Conservation (phyloP, 192 early-diverging fungal species). For the Chytriomyces sp. region DNA sequence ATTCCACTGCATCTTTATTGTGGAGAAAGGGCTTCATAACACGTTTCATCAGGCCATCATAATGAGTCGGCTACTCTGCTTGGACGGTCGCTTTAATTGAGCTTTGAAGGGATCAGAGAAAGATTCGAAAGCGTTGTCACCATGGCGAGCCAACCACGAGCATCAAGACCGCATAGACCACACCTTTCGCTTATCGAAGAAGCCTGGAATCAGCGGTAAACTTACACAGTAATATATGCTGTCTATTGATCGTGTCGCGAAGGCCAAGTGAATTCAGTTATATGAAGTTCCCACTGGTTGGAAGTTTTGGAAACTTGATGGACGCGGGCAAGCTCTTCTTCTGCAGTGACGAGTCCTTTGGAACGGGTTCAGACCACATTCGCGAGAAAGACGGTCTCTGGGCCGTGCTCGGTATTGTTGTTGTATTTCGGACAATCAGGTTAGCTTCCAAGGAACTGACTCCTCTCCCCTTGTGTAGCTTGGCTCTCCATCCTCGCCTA, state of each 20-base stretch:
- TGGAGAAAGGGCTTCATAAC: too few species aligned
- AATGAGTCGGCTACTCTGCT: too few species aligned
- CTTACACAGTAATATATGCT: slow-evolving; percentile 92
- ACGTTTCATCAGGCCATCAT: too few species aligned
- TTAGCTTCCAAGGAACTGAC: background rate
- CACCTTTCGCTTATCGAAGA: slow-evolving; percentile 89
- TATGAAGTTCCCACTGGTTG: slow-evolving; percentile 93
- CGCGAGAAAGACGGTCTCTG: slow-evolving; percentile 99
- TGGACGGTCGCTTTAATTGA: background rate
- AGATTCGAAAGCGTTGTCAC: too few species aligned
- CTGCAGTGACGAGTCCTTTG: slow-evolving; percentile 98
- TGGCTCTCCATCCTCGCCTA: slow-evolving; percentile 94
- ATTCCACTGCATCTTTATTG: too few species aligned
- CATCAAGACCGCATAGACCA: slow-evolving; percentile 72
- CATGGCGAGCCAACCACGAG: too few species aligned
- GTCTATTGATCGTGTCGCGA: slow-evolving; percentile 86
- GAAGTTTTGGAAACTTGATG: slow-evolving; percentile 97
- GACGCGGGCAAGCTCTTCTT: slow-evolving; percentile 91
- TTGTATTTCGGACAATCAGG: background rate
- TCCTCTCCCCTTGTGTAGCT: slow-evolving; percentile 46
- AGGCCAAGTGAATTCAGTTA: slow-evolving; percentile 71
- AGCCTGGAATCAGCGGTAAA: slow-evolving; percentile 75
- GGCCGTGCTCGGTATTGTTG: slow-evolving; percentile 85
- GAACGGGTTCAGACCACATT: slow-evolving; percentile 97
- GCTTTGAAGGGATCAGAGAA: background rate